Evolutionary conservation across 2,329 filamentous ascomycete species (phyloP), one percentile per base, ranked within the genome.

Genomic region (Cladosporium sp.): DNA sequence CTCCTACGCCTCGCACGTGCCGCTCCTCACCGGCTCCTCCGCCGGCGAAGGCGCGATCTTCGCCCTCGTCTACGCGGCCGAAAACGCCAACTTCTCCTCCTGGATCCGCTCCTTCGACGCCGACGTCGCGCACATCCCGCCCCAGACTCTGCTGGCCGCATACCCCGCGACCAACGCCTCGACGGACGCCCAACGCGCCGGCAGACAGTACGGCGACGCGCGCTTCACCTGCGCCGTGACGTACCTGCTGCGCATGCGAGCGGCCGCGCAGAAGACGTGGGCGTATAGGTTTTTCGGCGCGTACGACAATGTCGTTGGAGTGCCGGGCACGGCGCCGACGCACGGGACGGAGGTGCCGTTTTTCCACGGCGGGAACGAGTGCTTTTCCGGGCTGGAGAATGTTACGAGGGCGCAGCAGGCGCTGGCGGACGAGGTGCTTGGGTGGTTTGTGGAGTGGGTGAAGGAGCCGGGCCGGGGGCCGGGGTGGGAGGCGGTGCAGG

Each of bases 31-130:
- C 31, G 61, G 64, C 35, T 64, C 63, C 22, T 64, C 56, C 32
- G 52, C 60, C 49, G 53, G 65, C 35, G 66, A 67, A 55, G 58
- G 54, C 16, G 49, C 51, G n/a, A 53, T 49, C 40, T 53, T 53
- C 44, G 44, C 34, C 22, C 28, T 53, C 9, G 38, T 43, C 16
- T 46, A 48, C 18, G 38, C 34, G 10, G 43, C 40, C 11, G 16
- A 50, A 3, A 61, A 65, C 28, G 65, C 71, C 45, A 42, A 50
- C 18, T 71, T 69, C 55, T 68, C 68, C 56, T 65, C 68, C 1
- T 75, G 72, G 72, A 73, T 76, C 62, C 67, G 70, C 10, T 71
- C 70, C 1, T 74, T 74, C 44, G 64, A 73, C 32, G 70, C 71
- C 9, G 71, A 73, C 52, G 64, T 66, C 43, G 69, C 66, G 2